phyloP scores from a whole-genome alignment of 108 stramenopile genomes.

The Cyclotella cryptica region DNA sequence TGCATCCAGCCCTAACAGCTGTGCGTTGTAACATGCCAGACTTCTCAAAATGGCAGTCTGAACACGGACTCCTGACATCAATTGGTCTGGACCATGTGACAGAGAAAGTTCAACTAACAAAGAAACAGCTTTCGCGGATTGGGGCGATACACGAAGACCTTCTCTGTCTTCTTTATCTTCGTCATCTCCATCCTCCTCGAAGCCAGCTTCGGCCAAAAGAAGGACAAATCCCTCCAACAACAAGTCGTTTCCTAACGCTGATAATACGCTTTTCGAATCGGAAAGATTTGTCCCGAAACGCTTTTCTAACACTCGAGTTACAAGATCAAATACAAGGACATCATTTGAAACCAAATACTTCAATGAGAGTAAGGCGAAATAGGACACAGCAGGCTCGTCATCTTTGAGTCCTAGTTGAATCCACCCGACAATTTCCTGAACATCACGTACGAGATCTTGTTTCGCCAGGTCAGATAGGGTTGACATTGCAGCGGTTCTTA shows the following conservation, averaged over 20 bases:
- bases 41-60: conserved; percentile 54
- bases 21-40: conserved; percentile 57
- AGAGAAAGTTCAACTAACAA: conserved; percentile 57
- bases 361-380: conserved; percentile 57
- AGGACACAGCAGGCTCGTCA: conserved; percentile 58
- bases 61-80: conserved; percentile 26
- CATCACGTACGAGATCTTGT: conserved; percentile 72
- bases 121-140: conserved; percentile 55
- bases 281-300: conserved; percentile 48
- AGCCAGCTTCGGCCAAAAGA: conserved; percentile 66
- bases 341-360: conserved; percentile 67
- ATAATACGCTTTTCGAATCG: conserved; percentile 24
- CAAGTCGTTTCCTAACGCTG: conserved; percentile 42
- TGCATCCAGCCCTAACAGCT: conserved; percentile 65
- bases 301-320: conserved; percentile 74
- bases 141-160: conserved; percentile 37
- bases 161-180: conserved; percentile 50
- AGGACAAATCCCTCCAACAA: conserved; percentile 66
- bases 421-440: conserved; percentile 71
- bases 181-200: conserved; percentile 45
- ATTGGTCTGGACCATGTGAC: conserved; percentile 16
- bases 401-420: conserved; percentile 66
- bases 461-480: conserved; percentile 71
- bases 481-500: conserved; percentile 73
- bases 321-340: conserved; percentile 78